Percentiles rank a stretch among this genome's conserved stretches.
phyloP scores from a whole-genome alignment of 495 filamentous ascomycete genomes.

The Parachaetomium inaequale region DNA sequence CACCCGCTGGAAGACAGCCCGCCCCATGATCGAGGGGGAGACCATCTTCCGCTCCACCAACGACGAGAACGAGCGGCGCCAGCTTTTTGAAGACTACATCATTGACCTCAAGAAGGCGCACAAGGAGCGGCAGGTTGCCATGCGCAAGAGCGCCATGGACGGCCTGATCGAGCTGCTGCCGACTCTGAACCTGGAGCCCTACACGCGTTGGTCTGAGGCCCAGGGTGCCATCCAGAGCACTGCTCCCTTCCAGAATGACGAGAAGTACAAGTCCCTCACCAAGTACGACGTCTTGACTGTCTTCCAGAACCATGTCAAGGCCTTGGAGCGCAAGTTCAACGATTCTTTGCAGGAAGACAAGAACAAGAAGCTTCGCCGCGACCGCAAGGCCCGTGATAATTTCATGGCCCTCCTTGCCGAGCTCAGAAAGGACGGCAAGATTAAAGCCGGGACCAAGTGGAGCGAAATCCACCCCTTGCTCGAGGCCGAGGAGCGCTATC shows the following conservation, averaged over 20 bases:
- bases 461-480: conserved; percentile 74
- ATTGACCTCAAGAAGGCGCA: conserved; percentile 75
- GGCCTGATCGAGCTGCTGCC: conserved; percentile 77
- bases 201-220: conserved; percentile 92
- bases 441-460: conserved; percentile 92
- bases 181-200: conserved; percentile 82
- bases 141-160: conserved; percentile 78
- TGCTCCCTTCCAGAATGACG: conserved; percentile 74
- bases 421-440: conserved; percentile 69
- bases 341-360: conserved; percentile 85
- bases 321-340: conserved; percentile 83
- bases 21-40: conserved; percentile 91
- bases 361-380: conserved; percentile 69
- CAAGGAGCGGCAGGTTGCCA: conserved; percentile 65
- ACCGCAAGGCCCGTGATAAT: conserved; percentile 78
- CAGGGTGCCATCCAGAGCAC: conserved; percentile 76
- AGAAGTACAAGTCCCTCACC: conserved; percentile 82
- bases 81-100: conserved; percentile 93
- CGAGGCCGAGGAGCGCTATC: conserved; percentile 77
- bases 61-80: conserved; percentile 82
- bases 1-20: conserved; percentile 94
- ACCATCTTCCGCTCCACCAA: conserved; percentile 89
- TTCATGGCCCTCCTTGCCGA: conserved; percentile 72
- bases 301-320: conserved; percentile 93
- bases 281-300: conserved; percentile 88